Evolutionary conservation across 805 yeast species (phyloP).

Genomic region (Candida sithepensis): DNA sequence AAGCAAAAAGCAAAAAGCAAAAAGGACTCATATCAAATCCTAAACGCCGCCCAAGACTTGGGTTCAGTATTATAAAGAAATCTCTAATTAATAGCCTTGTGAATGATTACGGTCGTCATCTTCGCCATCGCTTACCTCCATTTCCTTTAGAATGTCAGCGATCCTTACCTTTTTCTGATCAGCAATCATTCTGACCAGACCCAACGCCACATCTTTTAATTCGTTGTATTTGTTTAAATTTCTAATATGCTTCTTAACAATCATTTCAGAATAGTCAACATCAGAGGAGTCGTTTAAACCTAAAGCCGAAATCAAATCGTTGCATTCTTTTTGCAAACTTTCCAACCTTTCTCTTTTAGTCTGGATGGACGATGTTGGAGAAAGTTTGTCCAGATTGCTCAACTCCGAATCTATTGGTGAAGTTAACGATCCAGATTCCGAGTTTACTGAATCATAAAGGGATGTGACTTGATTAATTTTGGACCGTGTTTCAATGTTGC

Average conservation of each 20-base stretch:
- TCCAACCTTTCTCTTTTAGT: slow-evolving; percentile 12
- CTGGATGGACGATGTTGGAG: neutral
- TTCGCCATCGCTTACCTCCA: slow-evolving; percentile 35
- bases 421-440: neutral
- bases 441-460: neutral
- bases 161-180: slow-evolving; percentile 49
- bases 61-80: too few relatives aligned
- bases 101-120: neutral
- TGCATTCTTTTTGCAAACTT: slow-evolving; percentile 17
- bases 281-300: slow-evolving; percentile 8
- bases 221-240: slow-evolving; percentile 58
- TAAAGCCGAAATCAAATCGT: slow-evolving; percentile 15
- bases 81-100: too few relatives aligned
- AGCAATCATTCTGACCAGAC: slow-evolving; percentile 56
- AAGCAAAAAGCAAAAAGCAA: too few relatives aligned
- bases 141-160: slow-evolving; percentile 49
- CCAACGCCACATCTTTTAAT: slow-evolving; percentile 56
- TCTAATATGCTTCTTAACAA: slow-evolving; percentile 49
- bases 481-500: neutral
- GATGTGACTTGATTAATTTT: neutral
- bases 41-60: too few relatives aligned
- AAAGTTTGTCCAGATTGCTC: neutral
- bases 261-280: slow-evolving; percentile 38
- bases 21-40: too few relatives aligned
- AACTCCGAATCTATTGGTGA: neutral